phyloP scores from a whole-genome alignment of 1,284 basidiomycete genomes.

The Fomes fomentarius region DNA sequence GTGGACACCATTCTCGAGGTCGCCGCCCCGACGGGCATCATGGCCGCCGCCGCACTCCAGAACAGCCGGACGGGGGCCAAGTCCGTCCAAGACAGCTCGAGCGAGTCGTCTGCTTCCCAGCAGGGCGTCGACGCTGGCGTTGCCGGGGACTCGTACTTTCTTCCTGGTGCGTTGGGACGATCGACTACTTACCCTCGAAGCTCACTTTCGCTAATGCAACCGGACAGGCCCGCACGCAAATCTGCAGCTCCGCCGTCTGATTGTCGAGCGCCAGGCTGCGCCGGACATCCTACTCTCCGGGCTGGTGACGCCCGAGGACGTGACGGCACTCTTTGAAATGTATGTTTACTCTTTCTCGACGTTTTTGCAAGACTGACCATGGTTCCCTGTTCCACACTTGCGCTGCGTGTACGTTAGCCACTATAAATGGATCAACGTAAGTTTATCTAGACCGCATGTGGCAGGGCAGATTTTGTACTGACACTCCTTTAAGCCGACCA shows the following conservation, averaged over 20 bases:
- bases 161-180: constrained; percentile 28
- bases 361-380: constrained; percentile 1
- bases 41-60: constrained; percentile 34
- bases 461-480: constrained; percentile 47
- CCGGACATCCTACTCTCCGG: constrained; percentile 49
- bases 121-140: constrained; percentile 28
- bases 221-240: constrained; percentile 38
- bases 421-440: constrained; percentile 41
- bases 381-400: not conserved
- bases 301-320: constrained; percentile 46
- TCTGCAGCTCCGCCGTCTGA: constrained; percentile 41
- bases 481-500: constrained; percentile 50
- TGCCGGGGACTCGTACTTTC: constrained; percentile 33
- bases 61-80: constrained; percentile 22
- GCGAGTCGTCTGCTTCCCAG: constrained; percentile 10
- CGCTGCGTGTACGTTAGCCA: constrained; percentile 28
- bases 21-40: constrained; percentile 34
- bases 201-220: too few relatives aligned
- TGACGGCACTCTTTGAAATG: constrained; percentile 46
- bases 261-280: constrained; percentile 45
- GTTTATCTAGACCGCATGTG: constrained; percentile 18
- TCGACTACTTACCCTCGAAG: too few relatives aligned
- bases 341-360: constrained; percentile 34
- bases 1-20: constrained; percentile 26
- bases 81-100: constrained; percentile 10